Evolutionary conservation across 2,329 filamentous ascomycete genomes (phyloP).

Genomic region (Lachnellula arida): DNA sequence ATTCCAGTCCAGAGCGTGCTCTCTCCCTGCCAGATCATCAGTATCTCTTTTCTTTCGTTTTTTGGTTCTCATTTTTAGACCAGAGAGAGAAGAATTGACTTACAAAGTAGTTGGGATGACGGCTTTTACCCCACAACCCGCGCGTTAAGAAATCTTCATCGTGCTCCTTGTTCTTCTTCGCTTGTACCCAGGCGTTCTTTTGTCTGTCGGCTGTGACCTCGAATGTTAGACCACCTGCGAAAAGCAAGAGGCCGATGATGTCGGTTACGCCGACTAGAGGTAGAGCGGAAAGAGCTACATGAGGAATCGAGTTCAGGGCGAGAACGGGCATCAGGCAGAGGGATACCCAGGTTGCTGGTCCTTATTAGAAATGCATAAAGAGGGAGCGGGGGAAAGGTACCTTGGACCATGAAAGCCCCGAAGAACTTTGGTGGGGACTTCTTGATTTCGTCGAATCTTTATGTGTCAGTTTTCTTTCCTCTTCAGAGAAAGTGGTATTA

Average conservation of each 20-base stretch:
- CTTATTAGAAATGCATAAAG: not conserved
- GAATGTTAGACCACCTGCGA: constrained; percentile 52
- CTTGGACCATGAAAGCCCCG: constrained; percentile 53
- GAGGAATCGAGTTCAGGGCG: constrained; percentile 57
- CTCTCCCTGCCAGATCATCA: constrained; percentile 43
- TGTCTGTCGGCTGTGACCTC: constrained; percentile 61
- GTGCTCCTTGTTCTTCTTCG: constrained; percentile 61
- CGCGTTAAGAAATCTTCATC: constrained; percentile 61
- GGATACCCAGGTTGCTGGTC: constrained; percentile 57
- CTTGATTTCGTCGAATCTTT: constrained; percentile 49
- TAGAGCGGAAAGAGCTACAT: constrained; percentile 45
- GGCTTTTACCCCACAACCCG: constrained; percentile 56
- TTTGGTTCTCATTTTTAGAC: not conserved
- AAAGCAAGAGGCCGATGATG: constrained; percentile 53
- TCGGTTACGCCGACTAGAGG: constrained; percentile 48
- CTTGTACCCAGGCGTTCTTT: constrained; percentile 56
- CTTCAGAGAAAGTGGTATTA: not conserved
- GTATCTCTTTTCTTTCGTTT: too few species aligned
- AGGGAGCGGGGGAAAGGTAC: not conserved
- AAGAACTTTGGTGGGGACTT: constrained; percentile 47
- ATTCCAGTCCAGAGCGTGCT: constrained; percentile 65
- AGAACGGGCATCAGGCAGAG: constrained; percentile 63
- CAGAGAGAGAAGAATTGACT: not conserved
- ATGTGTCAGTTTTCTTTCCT: not conserved
- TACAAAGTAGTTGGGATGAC: constrained; percentile 64